Base-by-base conservation (phyloP, 2,329 filamentous ascomycete genomes). In the Hyphodiscus sp. region DNA sequence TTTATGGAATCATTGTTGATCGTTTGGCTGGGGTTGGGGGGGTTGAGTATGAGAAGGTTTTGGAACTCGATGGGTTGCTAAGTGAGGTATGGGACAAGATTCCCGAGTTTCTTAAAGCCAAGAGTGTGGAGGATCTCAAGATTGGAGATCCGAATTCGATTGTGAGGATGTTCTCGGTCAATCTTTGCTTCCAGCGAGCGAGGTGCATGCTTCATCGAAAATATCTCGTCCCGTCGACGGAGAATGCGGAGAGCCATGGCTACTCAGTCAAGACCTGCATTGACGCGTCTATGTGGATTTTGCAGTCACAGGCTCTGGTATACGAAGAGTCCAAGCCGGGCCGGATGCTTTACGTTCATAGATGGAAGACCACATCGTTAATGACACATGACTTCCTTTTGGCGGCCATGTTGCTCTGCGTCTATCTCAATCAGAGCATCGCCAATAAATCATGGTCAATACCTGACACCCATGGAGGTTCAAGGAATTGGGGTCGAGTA, bases 251-350 rank as follows among this genome's bases (percentile, higher is more conserved):
- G 15, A 56, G 54, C 20, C 59, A 81, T 58, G 72, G 74, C 50
- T 78, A 79, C 66, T 81, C 79, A 11, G 73, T 79, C 16, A 72
- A 72, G 47, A 70, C 72, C 20, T 82, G 79, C 55, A 67, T 82
- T 8, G 71, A 79, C 43, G 74, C 73, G 15, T 77, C 77, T 2
- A 63, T 78, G 46, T 66, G 67, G 3, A 67, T 82, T 43, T 68
- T 82, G 1, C 65, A 71, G 2, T 74, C 74, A 54, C 79, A 82
- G 41, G 50, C 51, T 11, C 47, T 54, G 2, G 51, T 65, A 26
- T 38, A 58, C 10, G 20, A 43, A 10, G 51, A 64, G 49, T 58
- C 51, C n/a, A 9, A 41, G 9, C 45, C 45, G 1, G 58, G 50
- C 10, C 45, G 49, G 42, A 19, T 48, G 5, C 41, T 61, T 2